Base-by-base conservation (phyloP, 352 stramenopile genomes). In the Globisporangium megalacanthum region DNA sequence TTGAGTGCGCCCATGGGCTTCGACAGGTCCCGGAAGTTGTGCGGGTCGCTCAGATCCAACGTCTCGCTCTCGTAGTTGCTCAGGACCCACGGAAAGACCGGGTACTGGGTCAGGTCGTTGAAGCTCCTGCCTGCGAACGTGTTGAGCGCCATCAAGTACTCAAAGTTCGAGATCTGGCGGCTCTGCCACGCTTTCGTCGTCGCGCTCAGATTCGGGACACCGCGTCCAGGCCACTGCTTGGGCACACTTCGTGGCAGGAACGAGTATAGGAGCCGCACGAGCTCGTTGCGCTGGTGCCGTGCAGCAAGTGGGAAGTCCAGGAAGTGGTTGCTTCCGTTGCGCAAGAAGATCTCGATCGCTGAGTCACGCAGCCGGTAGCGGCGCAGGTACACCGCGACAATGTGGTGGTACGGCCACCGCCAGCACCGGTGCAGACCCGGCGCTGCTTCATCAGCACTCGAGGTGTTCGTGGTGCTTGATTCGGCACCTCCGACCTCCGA, bases 1-100 rank as follows among this genome's bases (percentile, higher is more conserved):
- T 98, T 99, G 1, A 99, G 75, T 3, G 98, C 98, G 11, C 98
- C 98, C 29, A 99, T 91, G 6, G 98, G 98, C 58, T 99, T 99
- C 0, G 82, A 95, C 6, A 99, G 67, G 69, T 99, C 96, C 25
- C 98, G 91, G 64, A 97, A 99, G 37, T 92, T 94, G 29, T 85
- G 78, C 3, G 82, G 82, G 37, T 99, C 86, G 25, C 72, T 86
- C 33, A 95, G 54, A 42, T 96, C 86, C 15, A 96, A 58, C 4
- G 65, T 77, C 4, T 85, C 63, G 60, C 69, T 73, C 39, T 85
- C 72, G 39, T 94, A 97, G 50, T 97, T 80, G 14, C 69, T 70
- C 15, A 97, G 51, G 6, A 97, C 79, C 88, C 89, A 97, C 0
- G 91, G 90, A 49, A 97, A 97, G 0, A 97, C 96, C 4, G 97